Base-by-base conservation (phyloP, 306 rosid species). In the Abrus precatorius region DNA sequence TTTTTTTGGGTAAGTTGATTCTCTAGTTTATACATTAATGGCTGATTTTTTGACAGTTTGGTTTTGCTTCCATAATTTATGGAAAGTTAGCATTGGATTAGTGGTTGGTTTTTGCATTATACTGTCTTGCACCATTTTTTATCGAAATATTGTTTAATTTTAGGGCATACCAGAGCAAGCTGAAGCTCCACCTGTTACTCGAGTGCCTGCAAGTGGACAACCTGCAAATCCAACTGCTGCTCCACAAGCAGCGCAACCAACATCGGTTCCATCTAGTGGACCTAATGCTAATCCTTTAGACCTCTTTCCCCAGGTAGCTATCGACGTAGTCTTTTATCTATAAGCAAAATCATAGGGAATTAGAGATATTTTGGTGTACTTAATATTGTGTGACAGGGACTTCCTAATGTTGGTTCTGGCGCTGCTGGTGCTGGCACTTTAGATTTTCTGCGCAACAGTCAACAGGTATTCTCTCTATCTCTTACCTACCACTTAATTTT, bases 111-210 rank as follows among this genome's bases (percentile, higher is more conserved):
- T 43, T 29, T 52, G 27, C 14, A 3, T 52, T 47, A 50, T 14
- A 5, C 47, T 56, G 61, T 30, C n/a, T 29, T 62, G 45, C 32
- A 32, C 3, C 40, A 6, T 6, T 48, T 41, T 28, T 28, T 56
- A 52, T 49, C 13, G 27, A 55, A 78, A 32, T 73, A 41, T 9
- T 43, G 38, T 38, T 40, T 30, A 41, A 43, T 54, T 38, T 40
- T 55, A 93, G 97, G 98, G 98, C 38, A 93, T 93, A 48, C 98
- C 97, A 14, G 95, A 90, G 80, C 91, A 91, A 90, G 91, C 89
- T 49, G 97, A 93, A 75, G 89, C 74, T 80, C 91, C 94, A 57
- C 86, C 89, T 56, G 84, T 84, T 43, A 84, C 90, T 59, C 86
- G 3, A 70, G 85, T 52, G 38, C 90, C 93, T 54, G 79, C 84